Base-by-base conservation (phyloP, 2,329 filamentous ascomycete species). In the Paecilomyces fulvus region DNA sequence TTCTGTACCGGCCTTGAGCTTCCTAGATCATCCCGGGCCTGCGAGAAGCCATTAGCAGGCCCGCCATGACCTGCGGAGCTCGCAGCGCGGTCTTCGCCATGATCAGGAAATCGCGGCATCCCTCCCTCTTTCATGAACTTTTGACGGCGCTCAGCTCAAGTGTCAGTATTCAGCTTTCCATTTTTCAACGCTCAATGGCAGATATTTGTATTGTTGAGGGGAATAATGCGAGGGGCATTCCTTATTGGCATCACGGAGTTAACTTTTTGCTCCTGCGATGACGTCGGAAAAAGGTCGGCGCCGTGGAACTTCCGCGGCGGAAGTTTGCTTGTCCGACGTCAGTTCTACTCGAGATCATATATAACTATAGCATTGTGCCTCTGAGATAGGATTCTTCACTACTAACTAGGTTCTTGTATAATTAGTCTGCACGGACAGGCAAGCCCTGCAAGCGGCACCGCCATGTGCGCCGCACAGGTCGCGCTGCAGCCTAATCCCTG, bases 101-200 rank as follows among this genome's bases (percentile, higher is more conserved):
- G 17, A 25, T 49, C 17, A 23, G 50, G 33, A 53, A 37, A 53
- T 33, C 50, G 50, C 37, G 55, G 50, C 55, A 56, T 56, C 28
- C 49, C 31, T 53, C 7, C 17, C 9, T 48, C 17, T 21, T 12
- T 23, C 37, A 11, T 21, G 28, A 30, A 28, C 6, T 48, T 23
- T 28, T 52, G 28, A 2, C 25, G 28, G 28, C 48, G 20, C 7
- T 49, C 48, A 23, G 21, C 9, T 21, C n/a, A 10, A 17, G 28
- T 33, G 14, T 28, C 12, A 14, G 46, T 50, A 23, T 17, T 28
- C 21, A 49, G 49, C 25, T 28, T 28, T 33, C 53, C 53, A 55
- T 55, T 33, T 55, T 55, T 28, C 21, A 12, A 30, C 49, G 11
- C 10, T 31, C 30, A 52, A 33, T 30, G 30, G 51, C 51, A 25